Evolutionary conservation across 2,329 filamentous ascomycete genomes (phyloP), one percentile per base, ranked within the genome.

Genomic region (Nothopassalora personata): DNA sequence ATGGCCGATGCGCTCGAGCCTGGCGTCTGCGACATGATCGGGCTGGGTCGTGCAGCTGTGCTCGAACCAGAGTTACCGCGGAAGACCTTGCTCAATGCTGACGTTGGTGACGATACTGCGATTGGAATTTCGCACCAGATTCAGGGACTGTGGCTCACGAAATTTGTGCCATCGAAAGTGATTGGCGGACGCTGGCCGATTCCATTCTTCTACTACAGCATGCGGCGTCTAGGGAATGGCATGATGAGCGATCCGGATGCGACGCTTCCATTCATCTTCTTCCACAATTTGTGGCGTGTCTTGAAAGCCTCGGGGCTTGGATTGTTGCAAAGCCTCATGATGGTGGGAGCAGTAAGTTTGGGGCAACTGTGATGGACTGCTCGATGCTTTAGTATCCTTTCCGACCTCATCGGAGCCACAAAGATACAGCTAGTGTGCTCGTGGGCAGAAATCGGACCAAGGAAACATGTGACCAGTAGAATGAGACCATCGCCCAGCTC

Each of bases 1-100:
- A 83, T 83, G 72, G 76, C 79, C 27, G 72, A 75, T 6, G 81
- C 80, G 10, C 67, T 83, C 5, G 59, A 72, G 5, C 74, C 74
- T 10, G 75, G 76, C 0, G 77, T 74, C 2, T 82, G 80, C 62
- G 77, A 83, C 59, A 62, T 82, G 66, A 73, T 83, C 19, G 80
- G 80, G 0, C 71, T 83, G 23, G 79, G 73, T 0, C 70, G 80
- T 33, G 76, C 80, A 0, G 77, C 78, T 0, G 75, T 77, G 11
- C 63, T 81, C 8, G 68, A 79, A 31, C 76, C 80, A 0, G 70
- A 70, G 8, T 69, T 81, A 6, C 75, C 78, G 9, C 70, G 66
- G 11, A 70, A 71, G 31, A 67, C 72, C 11, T 65, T 76, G 4
- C 60, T 76, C 15, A 75, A 74, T 53, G 65, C 60, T n/a, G 64